Conservation (phyloP, 2,329 filamentous ascomycete genomes). For the Trichoderma semiorbis region DNA sequence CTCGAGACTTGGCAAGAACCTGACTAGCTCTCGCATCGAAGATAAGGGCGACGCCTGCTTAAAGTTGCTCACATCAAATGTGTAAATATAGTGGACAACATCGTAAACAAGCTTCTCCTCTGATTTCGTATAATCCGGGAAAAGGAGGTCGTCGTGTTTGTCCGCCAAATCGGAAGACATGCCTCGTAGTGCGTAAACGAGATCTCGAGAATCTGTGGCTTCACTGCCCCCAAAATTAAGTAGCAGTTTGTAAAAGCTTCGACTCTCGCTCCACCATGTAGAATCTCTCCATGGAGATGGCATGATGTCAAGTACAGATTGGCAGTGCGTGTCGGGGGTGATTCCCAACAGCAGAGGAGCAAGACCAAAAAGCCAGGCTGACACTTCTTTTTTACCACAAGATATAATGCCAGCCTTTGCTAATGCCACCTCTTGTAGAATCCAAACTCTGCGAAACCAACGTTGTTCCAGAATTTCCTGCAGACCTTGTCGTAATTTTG, state of each 20-base stretch:
- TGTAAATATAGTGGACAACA: neutral
- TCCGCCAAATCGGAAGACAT: neutral
- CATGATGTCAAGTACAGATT: conserved; percentile 7
- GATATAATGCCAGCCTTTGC: neutral
- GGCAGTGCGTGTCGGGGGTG: neutral
- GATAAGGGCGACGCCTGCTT: fast-evolving
- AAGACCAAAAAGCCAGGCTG: neutral
- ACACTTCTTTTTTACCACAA: neutral
- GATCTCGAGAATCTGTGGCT: neutral
- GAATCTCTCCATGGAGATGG: neutral
- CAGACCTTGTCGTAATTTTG: neutral
- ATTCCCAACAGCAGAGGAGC: neutral
- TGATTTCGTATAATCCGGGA: neutral
- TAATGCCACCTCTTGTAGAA: neutral
- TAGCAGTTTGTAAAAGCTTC: neutral
- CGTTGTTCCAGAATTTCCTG: neutral
- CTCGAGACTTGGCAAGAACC: neutral
- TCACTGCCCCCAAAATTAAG: neutral
- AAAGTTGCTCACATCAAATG: neutral
- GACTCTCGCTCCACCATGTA: neutral
- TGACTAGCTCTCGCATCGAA: neutral
- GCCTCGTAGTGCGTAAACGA: neutral
- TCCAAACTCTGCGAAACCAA: neutral
- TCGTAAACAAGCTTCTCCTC: neutral
- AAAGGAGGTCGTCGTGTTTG: neutral